Conservation (phyloP, 805 yeast genomes). For the Lipomyces anomalus region DNA sequence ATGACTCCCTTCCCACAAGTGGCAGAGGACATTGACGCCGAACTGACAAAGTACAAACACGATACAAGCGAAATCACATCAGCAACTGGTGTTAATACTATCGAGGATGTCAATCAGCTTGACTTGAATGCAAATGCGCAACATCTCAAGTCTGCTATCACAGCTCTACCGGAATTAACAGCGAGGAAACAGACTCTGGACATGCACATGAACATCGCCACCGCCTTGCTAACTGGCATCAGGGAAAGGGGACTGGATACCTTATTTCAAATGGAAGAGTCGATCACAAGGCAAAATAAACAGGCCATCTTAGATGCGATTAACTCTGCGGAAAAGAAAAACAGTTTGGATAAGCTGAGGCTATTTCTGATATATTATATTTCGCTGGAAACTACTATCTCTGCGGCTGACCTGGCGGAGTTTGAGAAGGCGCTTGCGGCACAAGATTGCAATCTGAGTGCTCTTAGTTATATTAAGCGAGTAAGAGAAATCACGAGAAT, state of each 20-base stretch:
- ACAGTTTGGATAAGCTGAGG: conserved; percentile 67
- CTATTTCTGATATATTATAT: conserved; percentile 77
- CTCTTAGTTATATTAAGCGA: conserved; percentile 70
- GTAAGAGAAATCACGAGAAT: conserved; percentile 68
- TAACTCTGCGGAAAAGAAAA: conserved; percentile 54
- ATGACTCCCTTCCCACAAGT: conserved; percentile 95
- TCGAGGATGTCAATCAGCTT: conserved; percentile 60
- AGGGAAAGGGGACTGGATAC: conserved; percentile 85
- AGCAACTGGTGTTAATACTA: conserved; percentile 63
- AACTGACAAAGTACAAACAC: conserved; percentile 69
- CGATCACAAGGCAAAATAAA: conserved; percentile 45
- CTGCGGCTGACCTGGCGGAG: conserved; percentile 49
- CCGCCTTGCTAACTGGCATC: conserved; percentile 72
- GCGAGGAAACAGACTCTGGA: conserved; percentile 83
- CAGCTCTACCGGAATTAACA: conserved; percentile 86
- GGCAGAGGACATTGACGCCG: conserved; percentile 92
- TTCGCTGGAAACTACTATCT: conserved; percentile 38
- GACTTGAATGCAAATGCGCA: conserved; percentile 33
- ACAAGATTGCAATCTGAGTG: conserved; percentile 51
- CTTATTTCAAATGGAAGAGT: conserved; percentile 91
- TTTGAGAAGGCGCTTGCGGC: conserved; percentile 57
- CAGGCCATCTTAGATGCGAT: conserved; percentile 48
- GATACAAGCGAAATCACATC: conserved; percentile 84
- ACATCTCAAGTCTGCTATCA: conserved; percentile 62
- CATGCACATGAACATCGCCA: conserved; percentile 93